Evolutionary conservation across 2,329 filamentous ascomycete species (phyloP), one percentile per base, ranked within the genome.

Genomic region (Keithomyces neogunnii): DNA sequence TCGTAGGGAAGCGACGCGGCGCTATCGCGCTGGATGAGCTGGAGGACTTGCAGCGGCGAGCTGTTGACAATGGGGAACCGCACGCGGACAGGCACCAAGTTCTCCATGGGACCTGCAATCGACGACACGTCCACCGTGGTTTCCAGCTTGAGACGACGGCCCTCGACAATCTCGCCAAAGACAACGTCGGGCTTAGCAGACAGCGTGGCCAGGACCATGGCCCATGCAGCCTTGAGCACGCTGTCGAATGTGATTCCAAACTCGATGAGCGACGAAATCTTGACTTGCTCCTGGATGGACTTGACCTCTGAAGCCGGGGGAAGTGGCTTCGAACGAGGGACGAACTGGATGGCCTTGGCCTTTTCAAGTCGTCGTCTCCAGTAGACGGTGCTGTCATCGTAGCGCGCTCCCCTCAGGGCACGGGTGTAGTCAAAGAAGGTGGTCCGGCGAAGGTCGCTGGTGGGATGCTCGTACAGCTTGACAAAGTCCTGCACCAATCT

Each of bases 141-240:
- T 0, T 68, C 63, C 1, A 76, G 66, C 2, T 64, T 61, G 1
- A 73, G 59, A 52, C 74, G 72, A 26, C 74, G 73, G 1, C 74
- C 74, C 9, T 75, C 72, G 11, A 80, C 66, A 3, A 75, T 63
- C 57, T 81, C 74, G 6, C 79, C 80, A 51, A 82, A 82, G 3
- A 81, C 69, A 5, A 83, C 71, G 42, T 83, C 80, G 5, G 70
- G 64, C 0, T 62, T 66, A 0, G 69, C 72, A 0, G 76, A 73
- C 8, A 81, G 62, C 29, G 70, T 75, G 0, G 76, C 74, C 5
- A 84, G 69, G 0, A 77, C 72, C 53, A 78, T 72, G 1, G 77
- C 74, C 78, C 80, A 84, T 0, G 78, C 78, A 0, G 77, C 73
- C 60, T 80, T 81, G 35, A 82, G 66, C 3, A 82, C 70, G 0